A percentile compares a stretch with the other conserved stretches of the same genome.
Conservation (phyloP, 805 yeast species). For the Limtongia smithiae region DNA sequence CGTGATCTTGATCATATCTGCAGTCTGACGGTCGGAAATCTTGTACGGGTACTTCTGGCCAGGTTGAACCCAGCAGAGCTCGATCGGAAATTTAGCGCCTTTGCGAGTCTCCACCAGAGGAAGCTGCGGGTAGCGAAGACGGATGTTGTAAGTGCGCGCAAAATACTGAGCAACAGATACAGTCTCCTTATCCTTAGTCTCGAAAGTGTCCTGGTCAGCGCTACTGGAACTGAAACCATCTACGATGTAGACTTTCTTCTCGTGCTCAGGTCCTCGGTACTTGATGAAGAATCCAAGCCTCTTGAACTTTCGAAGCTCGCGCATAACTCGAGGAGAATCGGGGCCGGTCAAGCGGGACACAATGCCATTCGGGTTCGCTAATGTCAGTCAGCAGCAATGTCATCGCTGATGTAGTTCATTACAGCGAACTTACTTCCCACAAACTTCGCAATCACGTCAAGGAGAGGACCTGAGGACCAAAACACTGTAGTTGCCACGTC, state of each 20-base stretch:
- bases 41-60: slow-evolving; percentile 38
- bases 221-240: slow-evolving; percentile 11
- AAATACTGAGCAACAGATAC: slow-evolving; percentile 35
- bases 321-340: slow-evolving; percentile 15
- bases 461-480: slow-evolving; percentile 33
- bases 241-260: slow-evolving; percentile 12
- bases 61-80: slow-evolving; percentile 32
- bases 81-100: slow-evolving; percentile 33
- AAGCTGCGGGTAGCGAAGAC: slow-evolving; percentile 33
- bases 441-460: slow-evolving; percentile 28
- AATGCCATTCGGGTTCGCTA: too few species aligned
- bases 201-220: slow-evolving; percentile 31
- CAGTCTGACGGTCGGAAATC: slow-evolving; percentile 34
- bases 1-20: slow-evolving; percentile 34
- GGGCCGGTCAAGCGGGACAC: slow-evolving; percentile 30
- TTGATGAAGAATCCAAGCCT: slow-evolving; percentile 8
- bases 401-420: too few species aligned
- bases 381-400: too few species aligned
- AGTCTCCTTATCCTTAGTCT: slow-evolving; percentile 29
- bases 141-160: slow-evolving; percentile 31
- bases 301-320: slow-evolving; percentile 3
- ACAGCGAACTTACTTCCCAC: too few species aligned
- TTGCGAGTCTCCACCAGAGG: slow-evolving; percentile 31
- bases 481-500: slow-evolving; percentile 36
- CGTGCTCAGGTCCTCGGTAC: slow-evolving; percentile 18